Percentiles rank a stretch among this genome's conserved stretches.
These are phyloP conservation scores for Acrodontium crateriforme DNA, from an alignment of 2,329 filamentous ascomycete genomes.

Conservation along the genomic window DNA sequence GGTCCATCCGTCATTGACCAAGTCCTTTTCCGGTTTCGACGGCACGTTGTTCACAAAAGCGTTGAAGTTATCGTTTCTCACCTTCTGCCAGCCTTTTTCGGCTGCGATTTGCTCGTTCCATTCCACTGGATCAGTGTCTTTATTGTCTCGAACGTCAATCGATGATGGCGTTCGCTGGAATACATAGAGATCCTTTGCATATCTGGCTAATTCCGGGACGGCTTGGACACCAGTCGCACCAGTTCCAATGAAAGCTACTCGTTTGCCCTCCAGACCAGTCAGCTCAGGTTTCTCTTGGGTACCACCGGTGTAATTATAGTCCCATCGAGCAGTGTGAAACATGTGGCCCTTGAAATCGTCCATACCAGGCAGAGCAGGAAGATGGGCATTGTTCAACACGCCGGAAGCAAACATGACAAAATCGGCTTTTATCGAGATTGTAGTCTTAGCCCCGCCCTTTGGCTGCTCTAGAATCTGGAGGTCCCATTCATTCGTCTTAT, in stretches of 20 bases:
- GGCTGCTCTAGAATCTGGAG: constrained; percentile 18
- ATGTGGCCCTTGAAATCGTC: constrained; percentile 26
- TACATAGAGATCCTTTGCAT: constrained; percentile 25
- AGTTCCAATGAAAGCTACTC: constrained; percentile 31
- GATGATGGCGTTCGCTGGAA: constrained; percentile 32
- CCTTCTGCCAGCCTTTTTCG: constrained; percentile 36
- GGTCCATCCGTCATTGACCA: constrained; percentile 40
- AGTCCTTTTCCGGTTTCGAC: constrained; percentile 24
- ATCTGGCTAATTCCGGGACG: constrained; percentile 27
- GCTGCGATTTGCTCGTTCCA: constrained; percentile 25
- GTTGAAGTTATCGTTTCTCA: constrained; percentile 34
- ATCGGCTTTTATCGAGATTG: constrained; percentile 19
- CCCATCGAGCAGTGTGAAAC: constrained; percentile 34
- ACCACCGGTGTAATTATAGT: constrained; percentile 30
- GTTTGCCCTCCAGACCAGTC: constrained; percentile 25
- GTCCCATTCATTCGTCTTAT: constrained; percentile 22
- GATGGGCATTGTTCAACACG: constrained; percentile 26
- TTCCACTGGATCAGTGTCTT: constrained; percentile 28
- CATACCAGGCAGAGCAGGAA: constrained; percentile 31
- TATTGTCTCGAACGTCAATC: constrained; percentile 23
- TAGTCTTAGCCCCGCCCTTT: constrained; percentile 12
- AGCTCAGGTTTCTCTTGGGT: constrained; percentile 18
- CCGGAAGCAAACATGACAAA: constrained; percentile 30
- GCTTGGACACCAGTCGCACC: constrained; percentile 31
- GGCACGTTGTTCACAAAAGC: constrained; percentile 22